phyloP scores from a whole-genome alignment of 202 grass and related monocot genomes.

The Setaria italica region DNA sequence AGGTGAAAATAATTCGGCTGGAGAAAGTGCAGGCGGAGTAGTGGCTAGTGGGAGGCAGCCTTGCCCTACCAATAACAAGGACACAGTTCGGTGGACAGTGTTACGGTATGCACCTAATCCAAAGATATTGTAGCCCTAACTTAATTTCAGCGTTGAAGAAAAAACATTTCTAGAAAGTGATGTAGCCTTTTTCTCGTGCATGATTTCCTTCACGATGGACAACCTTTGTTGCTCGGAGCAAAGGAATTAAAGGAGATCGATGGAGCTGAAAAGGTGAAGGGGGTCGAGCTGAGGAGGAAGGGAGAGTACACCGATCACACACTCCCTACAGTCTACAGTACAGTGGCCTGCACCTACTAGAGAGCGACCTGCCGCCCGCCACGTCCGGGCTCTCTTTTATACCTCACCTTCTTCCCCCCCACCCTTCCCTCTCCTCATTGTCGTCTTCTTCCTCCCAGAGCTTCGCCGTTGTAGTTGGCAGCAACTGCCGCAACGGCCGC shows the following conservation, averaged over 20 bases:
- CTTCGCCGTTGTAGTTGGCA: background rate
- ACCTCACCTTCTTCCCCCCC: conserved; percentile 32
- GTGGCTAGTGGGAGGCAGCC: conserved; percentile 45
- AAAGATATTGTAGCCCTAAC: background rate
- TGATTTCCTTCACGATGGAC: conserved; percentile 22
- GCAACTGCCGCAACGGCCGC: conserved; percentile 3
- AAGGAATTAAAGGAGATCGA: background rate
- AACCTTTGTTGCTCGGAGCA: background rate
- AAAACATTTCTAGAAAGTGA: background rate
- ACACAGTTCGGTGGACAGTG: conserved; percentile 34
- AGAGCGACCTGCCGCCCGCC: conserved; percentile 57
- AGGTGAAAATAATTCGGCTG: conserved; percentile 38
- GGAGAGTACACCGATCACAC: conserved; percentile 26
- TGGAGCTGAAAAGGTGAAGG: background rate
- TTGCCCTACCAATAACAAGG: conserved; percentile 37
- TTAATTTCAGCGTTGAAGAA: background rate
- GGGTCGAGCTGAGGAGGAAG: too few relatives aligned
- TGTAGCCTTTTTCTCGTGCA: conserved; percentile 16
- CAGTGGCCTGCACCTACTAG: conserved; percentile 51
- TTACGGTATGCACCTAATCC: conserved; percentile 34
- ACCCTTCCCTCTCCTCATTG: background rate
- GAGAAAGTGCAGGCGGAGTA: conserved; percentile 31
- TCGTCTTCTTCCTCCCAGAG: background rate
- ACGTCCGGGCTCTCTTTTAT: conserved; percentile 40
- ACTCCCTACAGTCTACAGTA: conserved; percentile 4